These are phyloP conservation scores for Solanum clarkiae DNA, from an alignment of 257 asterid genomes.

Conservation along the genomic window DNA sequence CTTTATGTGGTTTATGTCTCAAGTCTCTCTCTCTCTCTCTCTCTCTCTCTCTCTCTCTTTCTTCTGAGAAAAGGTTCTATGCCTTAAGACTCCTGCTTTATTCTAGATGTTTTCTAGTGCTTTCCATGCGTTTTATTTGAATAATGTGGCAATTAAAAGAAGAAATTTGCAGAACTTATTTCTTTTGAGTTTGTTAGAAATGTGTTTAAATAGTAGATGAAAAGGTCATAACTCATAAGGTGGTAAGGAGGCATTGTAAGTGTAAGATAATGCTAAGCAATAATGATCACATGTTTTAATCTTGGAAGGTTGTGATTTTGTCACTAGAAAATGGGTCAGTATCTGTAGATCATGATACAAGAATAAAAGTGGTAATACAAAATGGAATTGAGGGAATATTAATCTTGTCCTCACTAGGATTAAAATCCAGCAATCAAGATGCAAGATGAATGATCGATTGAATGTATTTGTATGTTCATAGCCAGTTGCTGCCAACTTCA, in stretches of 20 bases:
- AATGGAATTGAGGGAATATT: background rate
- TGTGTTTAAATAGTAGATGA: background rate
- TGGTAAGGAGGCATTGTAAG: background rate
- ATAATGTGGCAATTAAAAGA: background rate
- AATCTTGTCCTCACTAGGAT: background rate
- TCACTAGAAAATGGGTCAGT: background rate
- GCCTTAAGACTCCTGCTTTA: background rate
- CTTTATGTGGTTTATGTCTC: background rate
- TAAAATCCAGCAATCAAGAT: background rate
- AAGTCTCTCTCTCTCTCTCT: background rate
- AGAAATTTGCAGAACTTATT: background rate
- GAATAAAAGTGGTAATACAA: background rate
- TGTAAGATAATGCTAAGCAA: background rate
- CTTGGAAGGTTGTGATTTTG: background rate
- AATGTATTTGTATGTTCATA: background rate
- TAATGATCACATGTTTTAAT: background rate
- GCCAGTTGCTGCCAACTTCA: background rate
- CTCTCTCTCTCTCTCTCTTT: no score
- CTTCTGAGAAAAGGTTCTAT: background rate
- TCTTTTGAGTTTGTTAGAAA: background rate
- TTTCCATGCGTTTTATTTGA: background rate
- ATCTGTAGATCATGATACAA: background rate
- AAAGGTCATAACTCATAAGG: background rate
- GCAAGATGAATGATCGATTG: background rate
- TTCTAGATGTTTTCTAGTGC: background rate